A percentile compares a stretch with the other conserved stretches of the same genome.
Evolutionary conservation across 306 rosid species (phyloP).

Genomic region (Trichosanthes truncata): DNA sequence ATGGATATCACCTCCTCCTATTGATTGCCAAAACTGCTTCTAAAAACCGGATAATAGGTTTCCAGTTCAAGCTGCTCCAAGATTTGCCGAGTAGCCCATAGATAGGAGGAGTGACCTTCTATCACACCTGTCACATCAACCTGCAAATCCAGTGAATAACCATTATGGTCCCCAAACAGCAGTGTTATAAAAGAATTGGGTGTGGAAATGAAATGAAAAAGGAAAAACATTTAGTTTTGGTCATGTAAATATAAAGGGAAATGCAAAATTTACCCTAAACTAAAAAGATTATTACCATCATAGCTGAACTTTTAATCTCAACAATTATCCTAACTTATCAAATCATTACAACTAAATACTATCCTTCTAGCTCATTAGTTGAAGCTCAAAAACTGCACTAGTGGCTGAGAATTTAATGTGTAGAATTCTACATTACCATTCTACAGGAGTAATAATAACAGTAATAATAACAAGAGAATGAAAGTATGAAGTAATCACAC

Average conservation of each 20-base stretch:
- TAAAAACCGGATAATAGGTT: constrained; percentile 56
- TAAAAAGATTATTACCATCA: neutral
- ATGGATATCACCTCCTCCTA: neutral
- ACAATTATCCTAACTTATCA: neutral
- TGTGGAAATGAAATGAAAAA: neutral
- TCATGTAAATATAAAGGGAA: neutral
- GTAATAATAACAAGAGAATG: neutral
- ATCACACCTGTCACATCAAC: constrained; percentile 64
- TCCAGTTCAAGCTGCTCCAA: constrained; percentile 63
- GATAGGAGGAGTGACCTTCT: constrained; percentile 86
- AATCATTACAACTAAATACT: neutral
- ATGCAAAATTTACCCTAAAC: neutral
- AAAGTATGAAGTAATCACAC: neutral
- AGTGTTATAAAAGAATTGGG: neutral
- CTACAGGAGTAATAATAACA: neutral
- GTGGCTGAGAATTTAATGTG: neutral
- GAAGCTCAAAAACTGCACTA: neutral
- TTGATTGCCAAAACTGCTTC: constrained; percentile 6
- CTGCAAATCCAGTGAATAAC: constrained; percentile 28
- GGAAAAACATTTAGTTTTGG: neutral
- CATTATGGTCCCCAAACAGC: neutral
- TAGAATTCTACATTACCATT: neutral
- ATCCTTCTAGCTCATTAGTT: too few relatives aligned
- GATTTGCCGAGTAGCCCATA: constrained; percentile 65
- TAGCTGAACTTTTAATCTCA: neutral